These are phyloP conservation scores for Colletotrichum somersetense DNA, from an alignment of 2,329 filamentous ascomycete genomes.

Conservation along the genomic window DNA sequence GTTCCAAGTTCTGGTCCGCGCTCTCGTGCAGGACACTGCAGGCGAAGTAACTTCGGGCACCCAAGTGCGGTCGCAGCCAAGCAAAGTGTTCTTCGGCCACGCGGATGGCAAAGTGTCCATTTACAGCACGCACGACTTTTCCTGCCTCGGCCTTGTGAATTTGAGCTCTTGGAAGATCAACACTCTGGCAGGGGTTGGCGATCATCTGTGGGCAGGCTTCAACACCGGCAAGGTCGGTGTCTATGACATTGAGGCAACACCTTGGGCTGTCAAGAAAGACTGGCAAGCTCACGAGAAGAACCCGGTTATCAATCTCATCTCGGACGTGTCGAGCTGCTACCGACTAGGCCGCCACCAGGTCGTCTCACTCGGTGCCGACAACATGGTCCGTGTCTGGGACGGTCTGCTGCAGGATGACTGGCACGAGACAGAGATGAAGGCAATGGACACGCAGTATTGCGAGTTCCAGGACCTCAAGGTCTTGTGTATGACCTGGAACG, in stretches of 20 bases:
- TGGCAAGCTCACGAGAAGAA: conserved; percentile 88
- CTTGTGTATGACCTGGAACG: conserved; percentile 94
- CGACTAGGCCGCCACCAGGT: conserved; percentile 87
- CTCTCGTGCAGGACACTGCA: conserved; percentile 77
- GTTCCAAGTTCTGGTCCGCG: conserved; percentile 80
- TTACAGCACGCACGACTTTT: conserved; percentile 83
- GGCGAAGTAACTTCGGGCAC: conserved; percentile 92
- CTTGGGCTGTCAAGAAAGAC: conserved; percentile 93
- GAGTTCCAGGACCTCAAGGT: conserved; percentile 85
- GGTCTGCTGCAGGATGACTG: conserved; percentile 93
- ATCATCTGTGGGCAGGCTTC: conserved; percentile 91
- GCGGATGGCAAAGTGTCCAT: conserved; percentile 93
- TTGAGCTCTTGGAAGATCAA: conserved; percentile 97
- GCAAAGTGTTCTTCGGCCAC: conserved; percentile 90
- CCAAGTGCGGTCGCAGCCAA: conserved; percentile 78
- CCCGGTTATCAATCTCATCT: conserved; percentile 81
- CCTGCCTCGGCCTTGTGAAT: conserved; percentile 83
- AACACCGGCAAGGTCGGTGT: conserved; percentile 95
- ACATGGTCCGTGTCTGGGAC: conserved; percentile 88
- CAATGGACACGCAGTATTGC: conserved; percentile 85
- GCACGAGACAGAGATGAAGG: conserved; percentile 92
- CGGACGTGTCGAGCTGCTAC: conserved; percentile 87
- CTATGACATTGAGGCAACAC: conserved; percentile 85
- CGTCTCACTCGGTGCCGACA: conserved; percentile 88
- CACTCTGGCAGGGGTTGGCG: conserved; percentile 82